Evolutionary conservation across 2,329 filamentous ascomycete species (phyloP), one percentile per base, ranked within the genome.

Genomic region (Diaporthe vexans): DNA sequence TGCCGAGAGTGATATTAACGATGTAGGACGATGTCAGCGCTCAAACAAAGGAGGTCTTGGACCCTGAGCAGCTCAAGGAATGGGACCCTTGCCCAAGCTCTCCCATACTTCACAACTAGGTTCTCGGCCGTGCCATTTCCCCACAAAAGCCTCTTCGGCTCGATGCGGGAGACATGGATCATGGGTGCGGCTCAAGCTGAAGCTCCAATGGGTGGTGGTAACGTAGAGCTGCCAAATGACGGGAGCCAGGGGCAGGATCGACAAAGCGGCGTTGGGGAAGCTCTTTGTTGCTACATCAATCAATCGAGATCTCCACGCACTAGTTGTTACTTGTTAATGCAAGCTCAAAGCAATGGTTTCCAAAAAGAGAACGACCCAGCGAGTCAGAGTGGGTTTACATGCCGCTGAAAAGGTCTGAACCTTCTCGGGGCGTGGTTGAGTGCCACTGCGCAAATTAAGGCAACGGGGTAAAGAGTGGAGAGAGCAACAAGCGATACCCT

Each of bases 171-270:
- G n/a, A 24, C 63, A 54, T 40, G 63, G 63, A 37, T 68, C 63
- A 68, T 37, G 63, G 63, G 33, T 68, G 63, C 63, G 46, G 63
- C 63, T 67, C 63, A 52, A 67, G 63, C 46, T 52, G 24, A n/a
- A 52, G 46, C 4, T 67, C 63, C 2, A 37, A 26, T 5, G 63
- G 63, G 48, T 68, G 48, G 48, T 68, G 33, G 63, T 68, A 54
- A 26, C n/a, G 63, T 40, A 35, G 63, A 54, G 33, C 63, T 68
- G 48, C 48, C 63, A 68, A 68, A 54, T 46, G 24, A 40, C 63
- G 46, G 63, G 63, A 68, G 48, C 48, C 33, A 68, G 63, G 63
- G 63, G 48, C 26, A 68, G 0, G 63, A 68, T 68, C 63, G 63
- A 54, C 63, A 33, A 10, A 40, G 63, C 21, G 33, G 46, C 48